Conservation (phyloP, 2,329 filamentous ascomycete genomes). For the Dothiorella sarmentorum region DNA sequence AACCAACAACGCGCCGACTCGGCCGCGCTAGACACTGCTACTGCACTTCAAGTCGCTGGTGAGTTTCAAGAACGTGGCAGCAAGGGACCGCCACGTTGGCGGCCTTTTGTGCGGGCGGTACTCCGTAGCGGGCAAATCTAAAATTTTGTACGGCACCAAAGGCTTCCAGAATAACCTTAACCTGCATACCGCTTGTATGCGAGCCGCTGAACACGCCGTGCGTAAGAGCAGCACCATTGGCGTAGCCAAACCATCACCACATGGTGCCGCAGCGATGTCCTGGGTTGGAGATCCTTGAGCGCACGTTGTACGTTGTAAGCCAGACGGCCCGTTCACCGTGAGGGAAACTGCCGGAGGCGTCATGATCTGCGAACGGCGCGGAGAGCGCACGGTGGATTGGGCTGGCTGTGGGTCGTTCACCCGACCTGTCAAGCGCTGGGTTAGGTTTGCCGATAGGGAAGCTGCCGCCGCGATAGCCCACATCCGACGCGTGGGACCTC, state of each 20-base stretch:
- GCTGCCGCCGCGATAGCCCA: background rate
- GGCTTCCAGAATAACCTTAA: background rate
- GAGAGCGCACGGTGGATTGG: too few relatives aligned
- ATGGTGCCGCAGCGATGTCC: too few relatives aligned
- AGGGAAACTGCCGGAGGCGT: background rate
- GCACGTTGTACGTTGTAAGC: background rate
- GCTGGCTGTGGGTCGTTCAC: too few relatives aligned
- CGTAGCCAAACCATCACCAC: background rate
- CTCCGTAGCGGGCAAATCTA: too few relatives aligned
- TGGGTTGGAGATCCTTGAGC: background rate
- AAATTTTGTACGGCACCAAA: background rate
- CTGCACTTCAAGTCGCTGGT: background rate
- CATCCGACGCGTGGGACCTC: background rate
- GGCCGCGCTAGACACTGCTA: background rate
- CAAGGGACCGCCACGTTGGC: background rate
- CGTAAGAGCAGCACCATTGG: background rate
- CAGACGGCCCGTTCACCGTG: background rate
- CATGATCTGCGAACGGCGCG: background rate
- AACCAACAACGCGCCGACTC: background rate
- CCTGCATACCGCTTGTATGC: background rate
- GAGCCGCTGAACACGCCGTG: background rate
- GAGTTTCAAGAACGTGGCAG: background rate
- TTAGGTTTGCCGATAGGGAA: background rate
- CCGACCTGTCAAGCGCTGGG: too few relatives aligned
- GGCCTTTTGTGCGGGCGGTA: background rate